Base-by-base conservation (phyloP, 192 early-diverging fungal genomes). In the Linderina pennispora region DNA sequence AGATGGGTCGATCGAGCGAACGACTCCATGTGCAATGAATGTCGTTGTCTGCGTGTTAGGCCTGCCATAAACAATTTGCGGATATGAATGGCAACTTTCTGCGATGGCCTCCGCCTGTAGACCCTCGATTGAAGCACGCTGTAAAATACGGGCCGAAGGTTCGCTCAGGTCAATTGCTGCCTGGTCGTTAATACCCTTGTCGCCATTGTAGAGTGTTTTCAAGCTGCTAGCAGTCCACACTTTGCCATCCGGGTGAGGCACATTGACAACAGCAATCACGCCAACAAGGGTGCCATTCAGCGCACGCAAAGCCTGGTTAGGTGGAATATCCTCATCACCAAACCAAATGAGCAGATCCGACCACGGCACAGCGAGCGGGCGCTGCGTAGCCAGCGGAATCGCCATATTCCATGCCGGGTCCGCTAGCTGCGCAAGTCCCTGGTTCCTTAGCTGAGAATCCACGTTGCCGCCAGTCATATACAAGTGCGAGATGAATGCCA, bases 281-380 rank as follows among this genome's bases (percentile, higher is more conserved):
- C 78, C 92, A 0, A 97, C 91, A 4, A 97, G 28, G 21, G 75
- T 77, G 2, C 89, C 93, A 62, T 95, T 98, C 17, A 96, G 68
- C 0, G 87, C 85, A 48, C 85, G 78, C 20, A 92, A 61, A 2
- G 87, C 45, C 58, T 98, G 90, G 48, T 82, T 85, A 2, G 74
- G 63, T 7, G 88, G 83, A 3, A 98, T 75, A 19, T 92, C 85
- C 41, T 81, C 82, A 41, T 78, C 82, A 20, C 83, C 58, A 9
- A 89, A 45, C 78, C 85, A 85, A 10, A 91, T 23, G 0, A 78
- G 72, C 31, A 86, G 61, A n/a, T 71, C 55, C 0, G 56, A 50
- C 84, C 84, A 86, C 26, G 82, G 76, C 34, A 87, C 72, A 7
- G 57, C 61, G 58, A 80, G 71, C 2, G 88, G 87, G 8, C 63